A percentile compares a stretch with the other conserved stretches of the same genome.
These are phyloP conservation scores for Coemansia sp. DNA, from an alignment of 192 early-diverging fungal genomes.

Conservation along the genomic window DNA sequence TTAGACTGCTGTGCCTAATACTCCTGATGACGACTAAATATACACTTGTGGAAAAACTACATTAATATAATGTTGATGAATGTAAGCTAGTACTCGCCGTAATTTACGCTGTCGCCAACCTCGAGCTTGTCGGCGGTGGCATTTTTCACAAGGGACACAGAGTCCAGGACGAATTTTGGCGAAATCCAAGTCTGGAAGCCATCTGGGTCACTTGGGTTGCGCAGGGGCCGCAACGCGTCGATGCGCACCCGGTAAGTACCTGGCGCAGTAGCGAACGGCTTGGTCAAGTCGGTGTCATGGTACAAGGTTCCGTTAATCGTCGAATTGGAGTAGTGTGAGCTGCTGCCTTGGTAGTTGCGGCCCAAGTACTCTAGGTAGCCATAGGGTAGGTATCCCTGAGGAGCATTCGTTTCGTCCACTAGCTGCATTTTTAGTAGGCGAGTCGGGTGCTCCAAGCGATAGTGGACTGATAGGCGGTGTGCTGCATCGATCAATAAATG, in stretches of 20 bases:
- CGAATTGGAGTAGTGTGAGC: conserved; percentile 48
- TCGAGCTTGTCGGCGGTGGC: conserved; percentile 14
- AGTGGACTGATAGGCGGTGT: conserved; percentile 44
- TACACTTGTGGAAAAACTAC: neutral
- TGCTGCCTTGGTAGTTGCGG: conserved; percentile 48
- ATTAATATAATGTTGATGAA: neutral
- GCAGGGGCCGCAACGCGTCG: conserved; percentile 50
- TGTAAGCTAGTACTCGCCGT: conserved; percentile 13
- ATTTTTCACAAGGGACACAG: conserved; percentile 34
- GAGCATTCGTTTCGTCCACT: conserved; percentile 39
- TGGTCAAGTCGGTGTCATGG: conserved; percentile 42
- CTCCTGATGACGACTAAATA: neutral
- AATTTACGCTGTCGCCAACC: conserved; percentile 7
- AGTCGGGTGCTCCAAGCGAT: conserved; percentile 53
- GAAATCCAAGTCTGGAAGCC: conserved; percentile 54
- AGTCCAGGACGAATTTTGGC: conserved; percentile 46
- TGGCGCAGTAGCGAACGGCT: conserved; percentile 19
- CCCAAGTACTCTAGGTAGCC: conserved; percentile 53
- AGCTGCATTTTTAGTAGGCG: conserved; percentile 49
- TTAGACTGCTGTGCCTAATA: neutral
- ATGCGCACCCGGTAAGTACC: conserved; percentile 51
- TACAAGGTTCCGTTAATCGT: conserved; percentile 54
- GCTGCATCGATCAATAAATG: conserved; percentile 37
- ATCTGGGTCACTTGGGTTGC: conserved; percentile 38
- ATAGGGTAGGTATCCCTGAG: conserved; percentile 46